Conservation (phyloP, 106 monocot species). For the Dactylorhiza incarnata region DNA sequence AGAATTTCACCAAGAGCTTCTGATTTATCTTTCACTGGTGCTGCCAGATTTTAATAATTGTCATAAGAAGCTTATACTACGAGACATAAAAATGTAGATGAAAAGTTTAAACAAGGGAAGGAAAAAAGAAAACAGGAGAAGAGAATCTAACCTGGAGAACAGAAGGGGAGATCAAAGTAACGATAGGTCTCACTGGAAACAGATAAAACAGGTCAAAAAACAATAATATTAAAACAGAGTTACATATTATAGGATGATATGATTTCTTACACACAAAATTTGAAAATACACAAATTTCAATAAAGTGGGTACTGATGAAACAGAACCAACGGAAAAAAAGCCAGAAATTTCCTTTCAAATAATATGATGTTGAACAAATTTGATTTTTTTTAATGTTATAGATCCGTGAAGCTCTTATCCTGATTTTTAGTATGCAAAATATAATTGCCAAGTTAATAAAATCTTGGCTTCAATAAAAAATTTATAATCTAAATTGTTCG, state of each 20-base stretch:
- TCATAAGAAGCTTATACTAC: neutral
- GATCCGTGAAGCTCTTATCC: too few relatives aligned
- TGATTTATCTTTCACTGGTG: slow-evolving; percentile 21
- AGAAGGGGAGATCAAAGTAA: slow-evolving; percentile 16
- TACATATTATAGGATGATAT: neutral
- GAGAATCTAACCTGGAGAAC: slow-evolving; percentile 28
- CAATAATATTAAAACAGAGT: neutral
- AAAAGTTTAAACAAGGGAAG: neutral
- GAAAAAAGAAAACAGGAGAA: neutral
- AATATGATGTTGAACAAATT: too few relatives aligned
- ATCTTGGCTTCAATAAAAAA: too few relatives aligned
- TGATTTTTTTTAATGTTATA: too few relatives aligned
- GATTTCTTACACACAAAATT: too few relatives aligned
- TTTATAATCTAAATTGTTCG: too few relatives aligned
- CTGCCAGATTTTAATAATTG: slow-evolving; percentile 3
- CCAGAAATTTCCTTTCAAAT: too few relatives aligned
- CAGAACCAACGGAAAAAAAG: neutral
- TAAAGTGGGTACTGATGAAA: neutral
- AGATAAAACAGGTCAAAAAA: neutral
- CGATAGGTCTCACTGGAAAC: slow-evolving; percentile 11
- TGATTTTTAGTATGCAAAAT: too few relatives aligned
- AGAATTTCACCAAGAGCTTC: slow-evolving; percentile 48
- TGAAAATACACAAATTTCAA: too few relatives aligned
- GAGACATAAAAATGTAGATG: neutral
- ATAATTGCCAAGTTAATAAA: too few relatives aligned